A percentile compares a stretch with the other conserved stretches of the same genome.
phyloP scores from a whole-genome alignment of 176 grass and related monocot species.

The Coix lacrymajobi region DNA sequence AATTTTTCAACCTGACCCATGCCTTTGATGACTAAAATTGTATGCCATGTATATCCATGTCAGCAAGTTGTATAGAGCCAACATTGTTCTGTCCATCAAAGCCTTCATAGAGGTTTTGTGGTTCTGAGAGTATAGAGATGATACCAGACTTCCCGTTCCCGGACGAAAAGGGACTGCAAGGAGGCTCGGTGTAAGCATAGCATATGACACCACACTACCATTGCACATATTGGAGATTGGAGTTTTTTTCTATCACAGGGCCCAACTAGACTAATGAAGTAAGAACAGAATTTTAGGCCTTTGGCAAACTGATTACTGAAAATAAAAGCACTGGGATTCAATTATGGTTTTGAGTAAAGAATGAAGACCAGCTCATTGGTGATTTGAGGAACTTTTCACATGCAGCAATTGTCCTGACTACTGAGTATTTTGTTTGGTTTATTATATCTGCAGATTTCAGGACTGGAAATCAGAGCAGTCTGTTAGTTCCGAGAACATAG shows the following conservation, averaged over 20 bases:
- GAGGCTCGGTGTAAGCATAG: not conserved
- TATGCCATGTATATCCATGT: not conserved
- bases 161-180: not conserved
- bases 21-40: not conserved
- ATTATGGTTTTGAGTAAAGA: slow-evolving; percentile 2
- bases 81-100: not conserved
- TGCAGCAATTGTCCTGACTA: slow-evolving; percentile 8
- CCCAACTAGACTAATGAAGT: not conserved
- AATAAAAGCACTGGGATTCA: not conserved
- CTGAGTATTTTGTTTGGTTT: slow-evolving; percentile 16
- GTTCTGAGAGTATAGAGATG: not conserved
- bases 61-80: not conserved
- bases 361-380: not conserved
- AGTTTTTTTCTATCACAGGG: not conserved
- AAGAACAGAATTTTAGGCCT: not conserved
- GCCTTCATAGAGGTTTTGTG: not conserved
- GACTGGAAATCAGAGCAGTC: slow-evolving; percentile 74
- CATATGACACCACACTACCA: not conserved
- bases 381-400: not conserved
- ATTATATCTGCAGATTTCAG: slow-evolving; percentile 60
- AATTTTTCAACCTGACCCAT: not conserved
- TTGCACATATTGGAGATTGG: not conserved
- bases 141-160: not conserved
- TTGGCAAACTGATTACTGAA: not conserved
- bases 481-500: slow-evolving; percentile 50